Evolutionary conservation across 257 asterid species (phyloP).

Genomic region (Rauvolfia tetraphylla): DNA sequence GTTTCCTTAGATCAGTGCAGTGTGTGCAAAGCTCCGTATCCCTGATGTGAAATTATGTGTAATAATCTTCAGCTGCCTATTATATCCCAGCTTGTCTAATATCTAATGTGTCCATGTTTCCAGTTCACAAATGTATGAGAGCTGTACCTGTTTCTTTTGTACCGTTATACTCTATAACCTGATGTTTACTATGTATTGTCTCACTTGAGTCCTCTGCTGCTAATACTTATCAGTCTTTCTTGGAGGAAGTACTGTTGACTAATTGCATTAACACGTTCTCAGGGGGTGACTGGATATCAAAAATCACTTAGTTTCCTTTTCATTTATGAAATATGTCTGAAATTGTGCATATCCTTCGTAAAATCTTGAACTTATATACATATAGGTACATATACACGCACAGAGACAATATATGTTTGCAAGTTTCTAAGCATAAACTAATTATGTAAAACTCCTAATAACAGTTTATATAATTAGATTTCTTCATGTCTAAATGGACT

Average conservation of each 20-base stretch:
- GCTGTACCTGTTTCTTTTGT: neutral
- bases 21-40: neutral
- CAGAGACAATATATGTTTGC: too few species aligned
- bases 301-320: neutral
- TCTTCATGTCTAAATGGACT: neutral
- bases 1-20: conserved; percentile 16
- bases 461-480: neutral
- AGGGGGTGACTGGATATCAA: neutral
- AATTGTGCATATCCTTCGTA: neutral
- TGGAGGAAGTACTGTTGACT: neutral
- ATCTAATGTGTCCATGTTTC: conserved; percentile 3
- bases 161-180: neutral
- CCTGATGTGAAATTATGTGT: neutral
- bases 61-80: conserved; percentile 6
- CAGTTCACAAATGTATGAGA: neutral
- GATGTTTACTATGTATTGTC: neutral
- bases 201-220: neutral
- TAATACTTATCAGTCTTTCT: neutral
- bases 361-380: neutral
- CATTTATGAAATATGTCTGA: neutral
- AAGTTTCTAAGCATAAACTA: too few species aligned
- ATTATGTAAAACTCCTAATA: too few species aligned
- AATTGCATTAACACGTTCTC: neutral
- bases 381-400: too few species aligned
- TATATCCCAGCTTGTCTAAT: neutral